These are phyloP conservation scores for Zelopaecilomyces penicillatus DNA, from an alignment of 2,329 filamentous ascomycete species.

Conservation along the genomic window DNA sequence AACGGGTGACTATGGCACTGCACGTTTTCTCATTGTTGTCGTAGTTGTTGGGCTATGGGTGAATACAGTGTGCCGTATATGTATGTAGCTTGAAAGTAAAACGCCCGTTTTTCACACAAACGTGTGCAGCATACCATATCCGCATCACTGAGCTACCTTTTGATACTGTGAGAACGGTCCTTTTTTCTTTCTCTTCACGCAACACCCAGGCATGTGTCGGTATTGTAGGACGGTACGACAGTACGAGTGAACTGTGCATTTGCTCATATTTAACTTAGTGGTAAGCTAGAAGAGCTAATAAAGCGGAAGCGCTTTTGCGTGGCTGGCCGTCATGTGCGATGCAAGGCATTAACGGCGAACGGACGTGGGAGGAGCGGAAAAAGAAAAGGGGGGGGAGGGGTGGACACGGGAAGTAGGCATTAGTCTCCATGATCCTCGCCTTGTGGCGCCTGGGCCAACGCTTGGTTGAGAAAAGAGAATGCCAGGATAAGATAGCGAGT, in stretches of 20 bases:
- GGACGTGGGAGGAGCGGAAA: slow-evolving; percentile 5
- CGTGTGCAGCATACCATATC: no score
- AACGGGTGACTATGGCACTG: no score
- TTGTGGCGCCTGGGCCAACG: background rate
- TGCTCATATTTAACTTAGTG: slow-evolving; percentile 2
- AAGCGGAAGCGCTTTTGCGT: background rate
- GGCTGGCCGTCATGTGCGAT: slow-evolving; percentile 8
- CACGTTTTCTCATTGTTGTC: no score
- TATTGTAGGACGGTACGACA: slow-evolving; percentile 1
- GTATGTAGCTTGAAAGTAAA: no score
- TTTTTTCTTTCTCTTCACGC: no score
- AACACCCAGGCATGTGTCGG: background rate
- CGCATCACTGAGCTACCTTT: no score
- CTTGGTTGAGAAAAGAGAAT: background rate
- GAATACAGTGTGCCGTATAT: no score
- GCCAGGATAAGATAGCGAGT: background rate
- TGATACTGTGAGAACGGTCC: no score
- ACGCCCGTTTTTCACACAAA: no score
- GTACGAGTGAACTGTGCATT: background rate
- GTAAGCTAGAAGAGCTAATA: background rate
- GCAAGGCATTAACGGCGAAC: slow-evolving; percentile 12
- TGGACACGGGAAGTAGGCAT: slow-evolving; percentile 11
- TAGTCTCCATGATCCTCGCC: slow-evolving; percentile 2
- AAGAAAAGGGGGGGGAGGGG: slow-evolving; percentile 9
- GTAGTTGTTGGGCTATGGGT: no score